phyloP scores from a whole-genome alignment of 1,139 yeast genomes.

The Suhomyces anneliseae region DNA sequence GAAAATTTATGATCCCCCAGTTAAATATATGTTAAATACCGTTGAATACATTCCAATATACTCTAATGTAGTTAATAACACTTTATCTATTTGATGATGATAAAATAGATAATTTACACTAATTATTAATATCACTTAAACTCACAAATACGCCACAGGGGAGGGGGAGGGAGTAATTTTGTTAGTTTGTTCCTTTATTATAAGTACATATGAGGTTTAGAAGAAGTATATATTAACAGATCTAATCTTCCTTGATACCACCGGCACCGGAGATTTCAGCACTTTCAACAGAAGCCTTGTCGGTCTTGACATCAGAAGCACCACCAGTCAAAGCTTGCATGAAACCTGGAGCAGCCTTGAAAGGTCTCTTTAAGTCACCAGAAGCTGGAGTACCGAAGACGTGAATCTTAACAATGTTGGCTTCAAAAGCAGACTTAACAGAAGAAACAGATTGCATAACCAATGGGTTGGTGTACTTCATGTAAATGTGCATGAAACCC shows the following conservation, averaged over 20 bases:
- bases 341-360: conserved; percentile 83
- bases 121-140: too few species aligned
- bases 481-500: conserved; percentile 97
- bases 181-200: neutral
- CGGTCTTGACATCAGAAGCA: conserved; percentile 63
- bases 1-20: too few species aligned
- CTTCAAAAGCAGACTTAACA: conserved; percentile 84
- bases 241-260: conserved; percentile 86
- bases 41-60: too few species aligned
- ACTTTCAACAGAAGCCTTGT: conserved; percentile 79
- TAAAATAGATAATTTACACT: too few species aligned
- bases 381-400: conserved; percentile 78
- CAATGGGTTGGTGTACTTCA: conserved; percentile 97
- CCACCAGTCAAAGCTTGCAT: conserved; percentile 66
- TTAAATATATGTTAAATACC: too few species aligned
- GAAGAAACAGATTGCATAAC: conserved; percentile 93
- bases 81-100: too few species aligned
- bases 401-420: conserved; percentile 90
- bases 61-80: too few species aligned
- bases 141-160: too few species aligned
- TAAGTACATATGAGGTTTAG: neutral
- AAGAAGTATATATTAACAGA: neutral
- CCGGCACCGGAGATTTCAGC: conserved; percentile 88
- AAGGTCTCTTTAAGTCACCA: conserved; percentile 96
- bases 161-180: too few species aligned